A percentile compares a stretch with the other conserved stretches of the same genome.
phyloP scores from a whole-genome alignment of 2,329 filamentous ascomycete species.

The Dactylonectria estremocensis region DNA sequence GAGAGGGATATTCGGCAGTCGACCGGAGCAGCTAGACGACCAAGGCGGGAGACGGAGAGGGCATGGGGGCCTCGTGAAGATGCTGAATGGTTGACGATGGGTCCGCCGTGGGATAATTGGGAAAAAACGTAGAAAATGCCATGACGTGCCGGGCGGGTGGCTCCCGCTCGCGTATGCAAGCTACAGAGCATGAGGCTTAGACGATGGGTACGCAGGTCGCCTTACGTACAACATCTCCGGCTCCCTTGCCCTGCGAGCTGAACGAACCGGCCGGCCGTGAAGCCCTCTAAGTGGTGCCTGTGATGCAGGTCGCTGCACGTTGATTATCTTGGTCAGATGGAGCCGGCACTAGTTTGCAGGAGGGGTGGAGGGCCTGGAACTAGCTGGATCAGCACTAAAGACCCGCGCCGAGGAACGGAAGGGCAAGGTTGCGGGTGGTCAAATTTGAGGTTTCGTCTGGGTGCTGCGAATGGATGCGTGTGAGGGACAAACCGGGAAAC shows the following conservation, averaged over 20 bases:
- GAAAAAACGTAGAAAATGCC: slow-evolving; percentile 5
- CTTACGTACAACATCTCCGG: slow-evolving; percentile 30
- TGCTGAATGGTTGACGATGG: slow-evolving; percentile 18
- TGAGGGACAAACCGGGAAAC: slow-evolving; percentile 45
- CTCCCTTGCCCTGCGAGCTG: slow-evolving; percentile 15
- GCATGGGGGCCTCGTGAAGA: slow-evolving; percentile 4
- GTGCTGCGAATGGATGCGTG: slow-evolving; percentile 30
- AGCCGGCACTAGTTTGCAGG: slow-evolving; percentile 31
- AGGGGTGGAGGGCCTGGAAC: slow-evolving; percentile 32
- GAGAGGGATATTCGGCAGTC: slow-evolving; percentile 31
- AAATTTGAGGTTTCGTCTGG: slow-evolving; percentile 36
- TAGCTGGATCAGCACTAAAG: slow-evolving; percentile 46
- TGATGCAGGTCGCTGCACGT: slow-evolving; percentile 47
- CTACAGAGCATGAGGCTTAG: slow-evolving; percentile 27
- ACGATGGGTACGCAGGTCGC: slow-evolving; percentile 18
- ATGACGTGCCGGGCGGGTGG: slow-evolving; percentile 32
- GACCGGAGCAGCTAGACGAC: slow-evolving; percentile 19
- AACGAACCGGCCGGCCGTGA: slow-evolving; percentile 17
- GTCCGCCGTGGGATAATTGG: slow-evolving; percentile 19
- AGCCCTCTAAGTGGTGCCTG: slow-evolving; percentile 37
- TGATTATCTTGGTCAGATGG: slow-evolving; percentile 48
- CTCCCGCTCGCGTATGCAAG: slow-evolving; percentile 25
- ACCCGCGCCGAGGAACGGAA: slow-evolving; percentile 47
- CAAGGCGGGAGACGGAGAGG: slow-evolving; percentile 20
- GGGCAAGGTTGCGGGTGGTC: slow-evolving; percentile 31